These are phyloP conservation scores for Symbiodinium pilosum DNA, from an alignment of 73 alveolate genomes.

Conservation along the genomic window DNA sequence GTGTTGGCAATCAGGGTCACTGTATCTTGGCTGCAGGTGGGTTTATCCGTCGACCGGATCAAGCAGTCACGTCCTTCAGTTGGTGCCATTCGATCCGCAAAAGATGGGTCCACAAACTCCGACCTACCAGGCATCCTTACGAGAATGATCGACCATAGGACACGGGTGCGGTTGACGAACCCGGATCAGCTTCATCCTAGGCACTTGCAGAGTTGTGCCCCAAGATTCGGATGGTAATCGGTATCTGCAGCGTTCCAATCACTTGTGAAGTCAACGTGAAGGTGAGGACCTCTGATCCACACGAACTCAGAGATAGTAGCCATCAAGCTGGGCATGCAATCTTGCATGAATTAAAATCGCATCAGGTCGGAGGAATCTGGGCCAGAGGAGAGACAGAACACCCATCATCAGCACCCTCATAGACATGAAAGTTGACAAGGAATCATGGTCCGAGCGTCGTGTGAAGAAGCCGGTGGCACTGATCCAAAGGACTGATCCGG, in stretches of 20 bases:
- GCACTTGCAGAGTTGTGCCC: conserved; percentile 55
- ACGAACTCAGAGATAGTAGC: conserved; percentile 96
- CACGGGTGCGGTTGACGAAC: too few relatives aligned
- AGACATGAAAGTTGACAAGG: background rate
- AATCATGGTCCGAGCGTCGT: background rate
- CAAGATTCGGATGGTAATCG: conserved; percentile 60
- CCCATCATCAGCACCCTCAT: background rate
- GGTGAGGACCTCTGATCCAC: conserved; percentile 29
- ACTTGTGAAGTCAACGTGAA: conserved; percentile 72
- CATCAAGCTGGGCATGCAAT: conserved; percentile 97
- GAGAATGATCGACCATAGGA: too few relatives aligned
- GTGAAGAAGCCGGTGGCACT: conserved; percentile 80
- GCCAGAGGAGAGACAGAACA: background rate
- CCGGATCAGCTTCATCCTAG: background rate
- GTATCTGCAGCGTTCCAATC: conserved; percentile 70
- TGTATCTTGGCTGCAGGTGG: background rate
- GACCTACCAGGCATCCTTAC: too few relatives aligned
- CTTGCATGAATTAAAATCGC: conserved; percentile 98
- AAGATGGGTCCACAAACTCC: too few relatives aligned
- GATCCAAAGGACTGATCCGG: conserved; percentile 80
- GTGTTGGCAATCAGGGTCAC: conserved; percentile 75
- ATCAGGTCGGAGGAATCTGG: too few relatives aligned
- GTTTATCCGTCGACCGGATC: too few relatives aligned
- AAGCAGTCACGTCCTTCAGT: too few relatives aligned
- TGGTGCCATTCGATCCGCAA: too few relatives aligned